phyloP scores from a whole-genome alignment of 1,284 basidiomycete species.

The Naganishia liquefaciens region DNA sequence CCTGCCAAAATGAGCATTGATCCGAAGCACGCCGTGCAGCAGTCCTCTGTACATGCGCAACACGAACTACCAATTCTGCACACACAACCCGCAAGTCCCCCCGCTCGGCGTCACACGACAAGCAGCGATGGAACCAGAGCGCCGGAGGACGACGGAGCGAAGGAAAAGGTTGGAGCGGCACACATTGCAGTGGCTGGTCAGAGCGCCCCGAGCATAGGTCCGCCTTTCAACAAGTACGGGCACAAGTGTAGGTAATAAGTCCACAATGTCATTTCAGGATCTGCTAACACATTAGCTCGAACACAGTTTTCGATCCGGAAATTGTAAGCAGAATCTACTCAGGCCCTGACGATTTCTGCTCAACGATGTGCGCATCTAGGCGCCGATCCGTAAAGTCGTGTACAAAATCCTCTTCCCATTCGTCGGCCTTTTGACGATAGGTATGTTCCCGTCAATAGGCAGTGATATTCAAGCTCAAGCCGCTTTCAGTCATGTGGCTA shows the following conservation, averaged over 20 bases:
- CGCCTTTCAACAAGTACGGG: slow-evolving; percentile 18
- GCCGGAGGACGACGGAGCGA: neutral
- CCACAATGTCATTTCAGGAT: neutral
- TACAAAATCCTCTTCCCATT: slow-evolving; percentile 28
- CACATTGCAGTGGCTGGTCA: neutral
- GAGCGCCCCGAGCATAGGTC: neutral
- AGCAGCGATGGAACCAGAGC: slow-evolving; percentile 21
- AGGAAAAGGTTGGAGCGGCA: neutral
- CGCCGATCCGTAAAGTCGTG: slow-evolving; percentile 28
- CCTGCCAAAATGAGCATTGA: too few relatives aligned
- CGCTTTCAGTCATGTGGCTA: slow-evolving; percentile 24
- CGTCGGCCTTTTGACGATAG: slow-evolving; percentile 3
- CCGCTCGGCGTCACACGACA: slow-evolving; percentile 1
- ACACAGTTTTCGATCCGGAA: slow-evolving; percentile 29
- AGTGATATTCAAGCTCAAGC: neutral
- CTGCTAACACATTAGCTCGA: neutral
- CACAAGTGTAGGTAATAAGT: slow-evolving; percentile 8
- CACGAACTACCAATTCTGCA: neutral
- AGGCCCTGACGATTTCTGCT: neutral
- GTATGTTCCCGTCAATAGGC: neutral
- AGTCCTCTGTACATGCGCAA: slow-evolving; percentile 2
- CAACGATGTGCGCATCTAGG: neutral
- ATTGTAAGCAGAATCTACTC: slow-evolving; percentile 4
- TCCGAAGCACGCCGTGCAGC: too few relatives aligned
- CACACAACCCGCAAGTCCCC: neutral